A percentile compares a stretch with the other conserved stretches of the same genome.
Conservation (phyloP, 2,329 filamentous ascomycete species). For the Pyrenochaeta sp. region DNA sequence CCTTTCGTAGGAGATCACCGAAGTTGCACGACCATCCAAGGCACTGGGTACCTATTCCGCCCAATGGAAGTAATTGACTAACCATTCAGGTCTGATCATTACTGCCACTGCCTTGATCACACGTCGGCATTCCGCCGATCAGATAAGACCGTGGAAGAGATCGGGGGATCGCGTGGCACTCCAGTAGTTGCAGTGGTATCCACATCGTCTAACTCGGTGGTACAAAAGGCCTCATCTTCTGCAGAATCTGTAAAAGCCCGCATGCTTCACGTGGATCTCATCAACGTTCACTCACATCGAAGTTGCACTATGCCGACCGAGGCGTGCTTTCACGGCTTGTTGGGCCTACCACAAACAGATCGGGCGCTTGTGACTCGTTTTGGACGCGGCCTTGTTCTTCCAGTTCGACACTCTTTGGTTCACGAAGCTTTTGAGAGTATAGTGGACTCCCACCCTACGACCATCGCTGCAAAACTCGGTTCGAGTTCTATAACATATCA, state of each 20-base stretch:
- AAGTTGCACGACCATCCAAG: neutral
- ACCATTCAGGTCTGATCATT: neutral
- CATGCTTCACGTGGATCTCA: neutral
- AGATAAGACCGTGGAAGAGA: neutral
- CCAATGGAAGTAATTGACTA: neutral
- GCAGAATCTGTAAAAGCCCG: neutral
- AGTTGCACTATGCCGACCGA: slow-evolving; percentile 5
- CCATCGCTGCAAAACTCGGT: slow-evolving; percentile 32
- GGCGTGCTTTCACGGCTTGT: slow-evolving; percentile 18
- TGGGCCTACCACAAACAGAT: slow-evolving; percentile 26
- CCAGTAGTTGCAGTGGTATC: neutral
- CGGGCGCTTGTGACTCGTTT: slow-evolving; percentile 30
- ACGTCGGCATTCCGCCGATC: slow-evolving; percentile 1
- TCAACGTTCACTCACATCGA: neutral
- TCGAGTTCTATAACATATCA: slow-evolving; percentile 37
- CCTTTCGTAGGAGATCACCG: slow-evolving; percentile 1
- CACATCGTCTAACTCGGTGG: neutral
- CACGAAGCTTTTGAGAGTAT: slow-evolving; percentile 42
- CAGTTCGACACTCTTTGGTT: slow-evolving; percentile 27
- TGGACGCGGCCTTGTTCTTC: slow-evolving; percentile 30
- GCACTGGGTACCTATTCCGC: neutral
- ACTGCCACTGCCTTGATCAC: neutral
- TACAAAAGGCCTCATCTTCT: slow-evolving; percentile 3
- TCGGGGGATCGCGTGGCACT: neutral
- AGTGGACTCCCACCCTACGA: slow-evolving; percentile 31